Evolutionary conservation across 768 basidiomycete genomes (phyloP).

Genomic region (Serendipita sp.): DNA sequence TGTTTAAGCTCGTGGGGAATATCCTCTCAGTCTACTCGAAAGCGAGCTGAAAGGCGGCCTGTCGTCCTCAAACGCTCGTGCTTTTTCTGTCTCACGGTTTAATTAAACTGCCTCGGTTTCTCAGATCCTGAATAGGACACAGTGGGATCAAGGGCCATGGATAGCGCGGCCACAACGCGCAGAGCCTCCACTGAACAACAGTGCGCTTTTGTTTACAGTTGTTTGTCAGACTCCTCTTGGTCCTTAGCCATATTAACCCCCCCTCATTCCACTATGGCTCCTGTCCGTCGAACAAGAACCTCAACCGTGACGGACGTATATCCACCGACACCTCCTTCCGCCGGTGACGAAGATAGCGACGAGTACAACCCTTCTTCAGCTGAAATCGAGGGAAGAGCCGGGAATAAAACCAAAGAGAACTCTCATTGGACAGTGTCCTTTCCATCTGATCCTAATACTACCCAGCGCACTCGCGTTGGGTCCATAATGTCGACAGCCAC

Average conservation of each 20-base stretch:
- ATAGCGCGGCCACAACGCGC: background rate
- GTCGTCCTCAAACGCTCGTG: too few species aligned
- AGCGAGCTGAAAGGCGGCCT: too few species aligned
- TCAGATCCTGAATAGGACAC: too few species aligned
- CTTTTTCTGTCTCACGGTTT: too few species aligned
- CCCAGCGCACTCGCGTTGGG: background rate
- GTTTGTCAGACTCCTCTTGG: background rate
- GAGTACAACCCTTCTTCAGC: background rate
- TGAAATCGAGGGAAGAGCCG: background rate
- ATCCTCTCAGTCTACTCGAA: too few species aligned
- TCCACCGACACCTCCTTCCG: background rate
- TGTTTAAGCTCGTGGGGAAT: too few species aligned
- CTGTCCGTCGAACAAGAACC: background rate
- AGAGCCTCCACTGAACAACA: constrained; percentile 17
- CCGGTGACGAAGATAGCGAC: background rate
- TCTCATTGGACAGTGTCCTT: background rate
- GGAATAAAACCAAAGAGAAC: background rate
- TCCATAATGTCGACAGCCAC: background rate
- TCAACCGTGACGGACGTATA: background rate
- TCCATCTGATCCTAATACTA: background rate
- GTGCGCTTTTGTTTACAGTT: background rate
- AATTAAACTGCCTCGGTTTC: too few species aligned
- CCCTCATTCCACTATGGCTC: background rate
- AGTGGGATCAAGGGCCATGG: too few species aligned
- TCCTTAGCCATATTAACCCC: background rate